Conservation (phyloP, 2,329 filamentous ascomycete species). For the Fusarium buharicum region DNA sequence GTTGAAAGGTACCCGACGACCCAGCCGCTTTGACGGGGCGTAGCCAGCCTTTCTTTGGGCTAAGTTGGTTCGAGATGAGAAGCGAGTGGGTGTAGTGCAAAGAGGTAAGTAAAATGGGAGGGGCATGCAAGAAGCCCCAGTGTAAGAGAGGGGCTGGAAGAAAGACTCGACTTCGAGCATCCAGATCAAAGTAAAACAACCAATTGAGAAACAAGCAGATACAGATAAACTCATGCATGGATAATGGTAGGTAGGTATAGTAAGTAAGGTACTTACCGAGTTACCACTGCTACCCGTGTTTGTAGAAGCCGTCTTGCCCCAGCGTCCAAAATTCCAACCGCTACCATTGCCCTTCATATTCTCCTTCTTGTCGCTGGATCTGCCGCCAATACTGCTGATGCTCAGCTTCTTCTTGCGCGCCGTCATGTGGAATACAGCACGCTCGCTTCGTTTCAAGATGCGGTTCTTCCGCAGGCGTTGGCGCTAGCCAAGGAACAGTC, state of each 20-base stretch:
- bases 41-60: constrained; percentile 1
- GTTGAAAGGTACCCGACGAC: constrained; percentile 7
- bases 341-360: constrained; percentile 32
- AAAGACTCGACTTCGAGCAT: background rate
- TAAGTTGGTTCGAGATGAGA: background rate
- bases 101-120: constrained; percentile 24
- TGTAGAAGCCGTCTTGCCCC: constrained; percentile 26
- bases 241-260: background rate
- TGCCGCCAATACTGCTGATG: constrained; percentile 26
- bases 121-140: constrained; percentile 3
- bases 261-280: constrained; percentile 11
- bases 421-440: constrained; percentile 14
- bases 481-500: constrained; percentile 10
- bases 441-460: constrained; percentile 4
- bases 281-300: constrained; percentile 10
- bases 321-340: constrained; percentile 36
- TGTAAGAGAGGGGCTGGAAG: background rate
- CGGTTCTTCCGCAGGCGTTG: constrained; percentile 6
- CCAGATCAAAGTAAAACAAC: background rate
- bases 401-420: constrained; percentile 34
- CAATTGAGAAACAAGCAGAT: background rate
- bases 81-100: constrained; percentile 20
- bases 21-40: constrained; percentile 9
- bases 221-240: background rate
- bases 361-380: constrained; percentile 18